phyloP scores from a whole-genome alignment of 208 protist species.

The Leishmania aethiopica region DNA sequence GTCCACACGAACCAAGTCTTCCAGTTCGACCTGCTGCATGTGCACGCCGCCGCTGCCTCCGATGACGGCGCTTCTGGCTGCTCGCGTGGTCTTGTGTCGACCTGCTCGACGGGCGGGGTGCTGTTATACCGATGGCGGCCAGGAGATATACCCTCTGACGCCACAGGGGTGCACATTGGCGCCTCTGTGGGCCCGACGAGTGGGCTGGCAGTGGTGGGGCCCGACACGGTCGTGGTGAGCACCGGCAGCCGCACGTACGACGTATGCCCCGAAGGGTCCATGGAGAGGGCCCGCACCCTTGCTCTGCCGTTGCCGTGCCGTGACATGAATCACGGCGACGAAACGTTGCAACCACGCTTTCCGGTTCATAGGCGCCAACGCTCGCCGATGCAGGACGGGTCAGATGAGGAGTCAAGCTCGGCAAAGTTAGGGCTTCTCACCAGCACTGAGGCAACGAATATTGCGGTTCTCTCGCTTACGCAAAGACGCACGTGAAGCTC shows the following conservation, averaged over 20 bases:
- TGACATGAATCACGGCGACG: not conserved
- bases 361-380: conserved; percentile 11
- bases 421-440: not conserved
- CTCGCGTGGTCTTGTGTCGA: conserved; percentile 40
- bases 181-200: conserved; percentile 21
- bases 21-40: conserved; percentile 47
- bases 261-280: not conserved
- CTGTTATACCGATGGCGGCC: conserved; percentile 37
- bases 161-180: not conserved
- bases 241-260: conserved; percentile 18
- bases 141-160: conserved; percentile 1
- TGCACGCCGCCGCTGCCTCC: not conserved
- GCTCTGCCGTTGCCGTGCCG: not conserved
- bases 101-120: conserved; percentile 45
- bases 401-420: conserved; percentile 5
- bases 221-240: conserved; percentile 18
- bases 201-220: conserved; percentile 17
- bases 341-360: not conserved
- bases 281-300: not conserved
- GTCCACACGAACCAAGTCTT: conserved; percentile 51
- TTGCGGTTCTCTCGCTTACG: conserved; percentile 14
- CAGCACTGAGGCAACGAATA: conserved; percentile 17
- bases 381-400: conserved; percentile 15
- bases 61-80: not conserved
- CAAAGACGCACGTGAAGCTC: not conserved